Evolutionary conservation across 169 alveolate genomes (phyloP), one percentile per base, ranked within the genome.

Genomic region (Plasmodium coatneyi): DNA sequence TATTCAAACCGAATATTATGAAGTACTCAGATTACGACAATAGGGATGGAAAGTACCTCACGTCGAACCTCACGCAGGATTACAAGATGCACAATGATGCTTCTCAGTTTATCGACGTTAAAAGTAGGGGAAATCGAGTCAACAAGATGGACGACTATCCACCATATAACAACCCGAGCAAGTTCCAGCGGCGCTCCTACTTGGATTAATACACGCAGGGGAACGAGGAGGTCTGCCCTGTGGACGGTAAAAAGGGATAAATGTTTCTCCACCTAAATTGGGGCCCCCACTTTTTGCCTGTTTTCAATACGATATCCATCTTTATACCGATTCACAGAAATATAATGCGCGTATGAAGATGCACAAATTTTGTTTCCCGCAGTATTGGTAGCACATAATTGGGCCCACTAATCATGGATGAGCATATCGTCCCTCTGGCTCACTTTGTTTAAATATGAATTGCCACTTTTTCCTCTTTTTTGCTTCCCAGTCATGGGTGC

Each of bases 141-240:
- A 87, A 66, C 56, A 79, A 87, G 82, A 36, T 79, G 89, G 93
- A 87, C 46, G 93, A 87, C 19, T 87, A 87, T 22, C 16, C 93
- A 0, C 46, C 93, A 5, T 87, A 72, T 71, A 87, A 25, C 60
- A 79, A 76, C 74, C 72, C 93, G 9, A 79, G 82, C 56, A 87
- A 87, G 54, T 87, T 87, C 28, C 89, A 87, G 43, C 79, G 93
- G 22, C 79, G 93, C 43, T 87, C 93, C 19, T 87, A 54, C 78
- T 56, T 87, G 41, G 87, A 56, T 30, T 87, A 83, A 74, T 16
- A 36, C 36, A n/a, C 76, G 14, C 0, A 22, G 36, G 74, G 7
- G 3, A 32, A 32, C 5, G 28, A 34, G 32, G 32, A 0, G n/a
- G n/a, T 16, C n/a, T 43, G 0, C 54, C 16, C 54, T 6, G n/a